Conservation (phyloP, 179 eudicot species). For the Spinacia oleracea region DNA sequence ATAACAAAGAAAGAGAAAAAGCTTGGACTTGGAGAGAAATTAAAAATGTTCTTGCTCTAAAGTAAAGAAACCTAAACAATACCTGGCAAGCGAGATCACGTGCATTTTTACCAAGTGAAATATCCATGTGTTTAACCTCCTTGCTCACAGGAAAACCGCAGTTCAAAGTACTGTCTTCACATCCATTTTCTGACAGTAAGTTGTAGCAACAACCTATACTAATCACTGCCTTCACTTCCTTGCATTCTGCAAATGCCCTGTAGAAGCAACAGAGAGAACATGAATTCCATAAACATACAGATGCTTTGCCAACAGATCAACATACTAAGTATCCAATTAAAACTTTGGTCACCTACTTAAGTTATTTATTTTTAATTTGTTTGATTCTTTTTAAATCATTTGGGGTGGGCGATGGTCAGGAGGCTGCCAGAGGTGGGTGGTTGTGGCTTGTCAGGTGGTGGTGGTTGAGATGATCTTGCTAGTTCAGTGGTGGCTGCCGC, state of each 20-base stretch:
- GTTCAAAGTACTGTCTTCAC: slow-evolving; percentile 33
- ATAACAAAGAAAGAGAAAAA: background rate
- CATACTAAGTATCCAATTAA: background rate
- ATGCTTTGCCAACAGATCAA: background rate
- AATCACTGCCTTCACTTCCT: slow-evolving; percentile 74
- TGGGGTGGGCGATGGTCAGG: too few species aligned
- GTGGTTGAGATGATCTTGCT: too few species aligned
- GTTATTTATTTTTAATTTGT: too few species aligned
- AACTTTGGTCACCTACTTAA: too few species aligned
- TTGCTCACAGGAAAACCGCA: slow-evolving; percentile 84
- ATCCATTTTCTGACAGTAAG: slow-evolving; percentile 69
- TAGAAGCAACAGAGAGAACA: slow-evolving; percentile 8
- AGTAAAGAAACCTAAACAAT: slow-evolving; percentile 8
- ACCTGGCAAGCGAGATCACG: slow-evolving; percentile 99
- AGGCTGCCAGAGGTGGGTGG: too few species aligned
- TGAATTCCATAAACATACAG: background rate
- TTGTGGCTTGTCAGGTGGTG: too few species aligned
- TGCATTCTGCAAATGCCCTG: slow-evolving; percentile 75
- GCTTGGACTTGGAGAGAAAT: background rate
- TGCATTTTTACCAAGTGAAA: slow-evolving; percentile 67
- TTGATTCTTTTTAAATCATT: too few species aligned
- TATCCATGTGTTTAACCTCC: slow-evolving; percentile 49
- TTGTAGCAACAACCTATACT: slow-evolving; percentile 97
- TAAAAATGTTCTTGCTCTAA: background rate
- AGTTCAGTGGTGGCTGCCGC: too few species aligned